These are phyloP conservation scores for Colletotrichum sp. DNA, from an alignment of 2,329 filamentous ascomycete species.

Conservation along the genomic window DNA sequence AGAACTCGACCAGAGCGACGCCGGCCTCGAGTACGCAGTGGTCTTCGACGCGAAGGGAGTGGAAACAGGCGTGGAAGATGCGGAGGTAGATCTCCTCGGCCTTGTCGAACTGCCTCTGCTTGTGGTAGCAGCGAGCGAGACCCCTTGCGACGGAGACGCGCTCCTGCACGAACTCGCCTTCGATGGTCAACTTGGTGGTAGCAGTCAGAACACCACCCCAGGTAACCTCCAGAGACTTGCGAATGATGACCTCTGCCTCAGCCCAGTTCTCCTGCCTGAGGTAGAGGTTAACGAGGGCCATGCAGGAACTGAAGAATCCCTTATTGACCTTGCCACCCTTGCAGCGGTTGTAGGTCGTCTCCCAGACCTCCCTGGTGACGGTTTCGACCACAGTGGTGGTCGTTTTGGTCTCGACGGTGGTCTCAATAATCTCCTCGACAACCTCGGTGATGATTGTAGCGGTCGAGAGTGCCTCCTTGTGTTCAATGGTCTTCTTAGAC, in stretches of 20 bases:
- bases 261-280: slow-evolving; percentile 34
- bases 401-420: slow-evolving; percentile 34
- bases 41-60: slow-evolving; percentile 33
- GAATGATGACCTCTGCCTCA: slow-evolving; percentile 38
- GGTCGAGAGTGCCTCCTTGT: slow-evolving; percentile 37
- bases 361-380: slow-evolving; percentile 37
- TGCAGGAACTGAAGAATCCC: slow-evolving; percentile 37
- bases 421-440: slow-evolving; percentile 42
- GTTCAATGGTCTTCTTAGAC: slow-evolving; percentile 31
- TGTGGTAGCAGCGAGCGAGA: slow-evolving; percentile 39
- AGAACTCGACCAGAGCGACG: slow-evolving; percentile 33
- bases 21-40: slow-evolving; percentile 31
- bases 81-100: slow-evolving; percentile 41
- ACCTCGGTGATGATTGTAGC: slow-evolving; percentile 42
- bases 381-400: slow-evolving; percentile 38
- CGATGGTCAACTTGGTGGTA: slow-evolving; percentile 32
- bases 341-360: slow-evolving; percentile 38
- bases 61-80: slow-evolving; percentile 38
- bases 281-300: slow-evolving; percentile 37
- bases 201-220: slow-evolving; percentile 40
- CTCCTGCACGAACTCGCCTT: slow-evolving; percentile 35
- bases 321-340: slow-evolving; percentile 35
- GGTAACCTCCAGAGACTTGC: slow-evolving; percentile 38
- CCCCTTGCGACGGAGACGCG: slow-evolving; percentile 35
- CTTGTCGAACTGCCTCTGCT: slow-evolving; percentile 38